Percentiles rank a stretch among this genome's conserved stretches.
Evolutionary conservation across 2,329 filamentous ascomycete species (phyloP).

Genomic region (Diplocarpon mali): DNA sequence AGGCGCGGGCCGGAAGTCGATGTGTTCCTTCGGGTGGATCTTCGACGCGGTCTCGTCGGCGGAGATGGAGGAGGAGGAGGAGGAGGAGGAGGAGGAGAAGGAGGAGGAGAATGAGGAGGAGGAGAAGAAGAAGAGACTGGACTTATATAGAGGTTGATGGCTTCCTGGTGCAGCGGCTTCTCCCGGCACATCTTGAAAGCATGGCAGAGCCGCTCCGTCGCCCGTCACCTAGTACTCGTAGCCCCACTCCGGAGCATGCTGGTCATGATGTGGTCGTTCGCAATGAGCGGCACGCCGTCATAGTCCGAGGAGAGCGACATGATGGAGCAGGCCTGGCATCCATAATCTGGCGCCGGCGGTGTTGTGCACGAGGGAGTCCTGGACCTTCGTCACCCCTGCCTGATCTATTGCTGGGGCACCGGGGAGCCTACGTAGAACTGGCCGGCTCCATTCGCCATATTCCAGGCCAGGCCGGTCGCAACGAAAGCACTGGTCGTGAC

Average conservation of each 20-base stretch:
- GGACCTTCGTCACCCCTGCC: constrained; percentile 51
- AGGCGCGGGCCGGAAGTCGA: no score
- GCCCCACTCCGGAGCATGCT: constrained; percentile 65
- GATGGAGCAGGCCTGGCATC: constrained; percentile 56
- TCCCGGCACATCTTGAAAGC: constrained; percentile 53
- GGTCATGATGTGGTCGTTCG: constrained; percentile 54
- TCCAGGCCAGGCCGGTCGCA: constrained; percentile 52
- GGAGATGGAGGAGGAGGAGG: constrained; percentile 23
- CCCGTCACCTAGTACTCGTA: constrained; percentile 56
- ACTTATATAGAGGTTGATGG: constrained; percentile 47
- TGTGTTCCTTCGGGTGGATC: constrained; percentile 44
- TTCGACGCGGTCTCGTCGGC: constrained; percentile 42
- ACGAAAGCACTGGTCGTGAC: constrained; percentile 57
- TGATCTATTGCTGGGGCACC: constrained; percentile 50
- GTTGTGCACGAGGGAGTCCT: constrained; percentile 58
- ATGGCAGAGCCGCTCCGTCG: constrained; percentile 56
- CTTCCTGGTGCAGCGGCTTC: constrained; percentile 50
- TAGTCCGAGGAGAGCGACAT: constrained; percentile 71
- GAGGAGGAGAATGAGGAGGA: no score
- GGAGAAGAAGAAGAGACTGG: no score
- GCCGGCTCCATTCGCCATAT: constrained; percentile 41
- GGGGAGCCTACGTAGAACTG: constrained; percentile 63
- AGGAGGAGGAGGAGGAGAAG: no score
- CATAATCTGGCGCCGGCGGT: constrained; percentile 58
- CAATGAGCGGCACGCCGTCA: constrained; percentile 58